phyloP scores from a whole-genome alignment of 2,329 filamentous ascomycete species.

The Fusarium proliferatum region DNA sequence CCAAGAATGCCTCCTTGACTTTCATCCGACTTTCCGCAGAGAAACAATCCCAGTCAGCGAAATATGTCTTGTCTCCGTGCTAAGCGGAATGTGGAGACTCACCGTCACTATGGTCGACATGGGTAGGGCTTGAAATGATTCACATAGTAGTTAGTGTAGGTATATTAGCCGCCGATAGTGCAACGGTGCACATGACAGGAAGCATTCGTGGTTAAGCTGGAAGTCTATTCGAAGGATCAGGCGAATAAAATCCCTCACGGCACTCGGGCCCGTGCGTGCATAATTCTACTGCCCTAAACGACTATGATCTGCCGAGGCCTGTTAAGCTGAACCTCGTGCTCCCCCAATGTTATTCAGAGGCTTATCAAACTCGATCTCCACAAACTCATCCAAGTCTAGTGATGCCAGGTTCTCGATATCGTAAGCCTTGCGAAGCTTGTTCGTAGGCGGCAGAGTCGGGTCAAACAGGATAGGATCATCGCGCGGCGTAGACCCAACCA shows the following conservation, averaged over 20 bases:
- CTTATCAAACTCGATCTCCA: not conserved
- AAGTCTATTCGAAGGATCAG: not conserved
- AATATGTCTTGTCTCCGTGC: not conserved
- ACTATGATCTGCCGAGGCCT: not conserved
- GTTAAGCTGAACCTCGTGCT: no score
- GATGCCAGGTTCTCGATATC: not conserved
- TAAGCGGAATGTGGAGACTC: not conserved
- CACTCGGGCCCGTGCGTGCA: not conserved
- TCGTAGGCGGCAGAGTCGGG: not conserved
- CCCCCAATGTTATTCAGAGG: not conserved
- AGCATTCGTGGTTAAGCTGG: no score
- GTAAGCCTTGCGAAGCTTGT: not conserved
- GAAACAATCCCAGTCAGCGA: not conserved
- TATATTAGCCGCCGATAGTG: not conserved
- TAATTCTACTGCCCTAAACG: not conserved
- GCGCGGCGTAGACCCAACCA: slow-evolving; percentile 43
- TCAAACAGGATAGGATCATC: slow-evolving; percentile 13
- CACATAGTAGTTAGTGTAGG: not conserved
- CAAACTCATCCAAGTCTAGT: not conserved
- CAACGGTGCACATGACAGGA: not conserved
- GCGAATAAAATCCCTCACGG: not conserved
- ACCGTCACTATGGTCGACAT: not conserved
- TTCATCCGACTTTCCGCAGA: not conserved
- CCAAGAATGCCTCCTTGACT: not conserved
- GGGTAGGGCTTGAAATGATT: not conserved